A percentile compares a stretch with the other conserved stretches of the same genome.
Conservation (phyloP, 192 early-diverging fungal genomes). For the Podila verticillata region DNA sequence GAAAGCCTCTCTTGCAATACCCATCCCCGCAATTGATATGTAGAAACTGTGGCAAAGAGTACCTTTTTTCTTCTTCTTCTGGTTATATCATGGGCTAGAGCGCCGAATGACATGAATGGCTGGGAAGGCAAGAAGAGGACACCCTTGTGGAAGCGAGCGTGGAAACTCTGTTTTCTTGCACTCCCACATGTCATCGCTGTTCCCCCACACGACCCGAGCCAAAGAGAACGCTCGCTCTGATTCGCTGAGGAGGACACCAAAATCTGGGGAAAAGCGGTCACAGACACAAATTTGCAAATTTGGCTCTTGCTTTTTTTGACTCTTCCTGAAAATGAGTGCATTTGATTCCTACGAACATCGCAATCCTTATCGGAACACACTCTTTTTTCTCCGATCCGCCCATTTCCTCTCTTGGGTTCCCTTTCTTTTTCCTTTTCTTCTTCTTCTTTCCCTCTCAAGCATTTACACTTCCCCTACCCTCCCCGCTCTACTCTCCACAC, state of each 20-base stretch:
- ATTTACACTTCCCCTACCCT: slow-evolving; percentile 4
- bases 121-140: no score
- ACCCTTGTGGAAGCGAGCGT: no score
- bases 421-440: slow-evolving; percentile 2
- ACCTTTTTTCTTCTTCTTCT: no score
- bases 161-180: no score
- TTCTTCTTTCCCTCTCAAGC: background rate
- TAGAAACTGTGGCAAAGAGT: no score
- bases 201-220: background rate
- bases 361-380: slow-evolving; percentile 1
- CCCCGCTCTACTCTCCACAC: background rate
- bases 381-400: background rate
- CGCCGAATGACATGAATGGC: no score
- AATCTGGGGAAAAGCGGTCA: slow-evolving; percentile 4
- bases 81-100: no score
- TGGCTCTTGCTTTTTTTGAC: background rate
- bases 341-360: background rate
- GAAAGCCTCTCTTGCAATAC: no score
- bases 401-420: slow-evolving; percentile 6
- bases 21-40: no score
- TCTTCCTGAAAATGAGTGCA: background rate
- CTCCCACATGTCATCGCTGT: background rate
- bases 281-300: background rate
- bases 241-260: background rate
- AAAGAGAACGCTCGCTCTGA: background rate